Percentiles rank a stretch among this genome's conserved stretches.
Conservation (phyloP, 2,329 filamentous ascomycete species). For the Ophiostoma piceae region DNA sequence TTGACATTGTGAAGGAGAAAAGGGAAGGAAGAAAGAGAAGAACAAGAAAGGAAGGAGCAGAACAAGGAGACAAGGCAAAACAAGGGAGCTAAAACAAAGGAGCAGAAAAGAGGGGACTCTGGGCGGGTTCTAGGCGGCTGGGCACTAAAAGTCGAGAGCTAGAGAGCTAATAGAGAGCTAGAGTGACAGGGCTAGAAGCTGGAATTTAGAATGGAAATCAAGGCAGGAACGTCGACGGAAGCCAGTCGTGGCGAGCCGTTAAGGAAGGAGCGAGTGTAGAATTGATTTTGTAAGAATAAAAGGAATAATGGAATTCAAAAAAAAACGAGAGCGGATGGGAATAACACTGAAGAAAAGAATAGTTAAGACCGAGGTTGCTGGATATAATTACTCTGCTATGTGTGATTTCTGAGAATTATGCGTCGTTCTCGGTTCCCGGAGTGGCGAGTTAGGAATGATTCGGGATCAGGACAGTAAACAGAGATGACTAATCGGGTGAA, state of each 20-base stretch:
- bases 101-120: constrained; percentile 8
- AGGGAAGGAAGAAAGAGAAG: not conserved
- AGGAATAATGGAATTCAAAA: not conserved
- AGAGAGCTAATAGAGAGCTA: not conserved
- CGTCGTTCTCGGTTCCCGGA: not conserved
- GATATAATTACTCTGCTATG: not conserved
- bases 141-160: not conserved
- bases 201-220: not conserved
- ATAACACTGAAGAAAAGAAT: not conserved
- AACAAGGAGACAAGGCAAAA: not conserved
- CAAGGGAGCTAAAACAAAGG: not conserved
- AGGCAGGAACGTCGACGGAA: not conserved
- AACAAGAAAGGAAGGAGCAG: not conserved
- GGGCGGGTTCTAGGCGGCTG: constrained; percentile 1
- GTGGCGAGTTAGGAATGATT: not conserved
- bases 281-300: not conserved
- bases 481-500: not conserved
- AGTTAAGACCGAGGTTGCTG: not conserved
- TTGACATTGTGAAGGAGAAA: constrained; percentile 10
- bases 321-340: not conserved
- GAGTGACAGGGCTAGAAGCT: not conserved
- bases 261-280: not conserved
- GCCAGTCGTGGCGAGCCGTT: constrained; percentile 1
- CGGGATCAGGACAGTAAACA: not conserved
- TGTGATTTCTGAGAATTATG: not conserved